Evolutionary conservation across 169 alveolate species (phyloP).

Genomic region (Plasmodium reichenowi): DNA sequence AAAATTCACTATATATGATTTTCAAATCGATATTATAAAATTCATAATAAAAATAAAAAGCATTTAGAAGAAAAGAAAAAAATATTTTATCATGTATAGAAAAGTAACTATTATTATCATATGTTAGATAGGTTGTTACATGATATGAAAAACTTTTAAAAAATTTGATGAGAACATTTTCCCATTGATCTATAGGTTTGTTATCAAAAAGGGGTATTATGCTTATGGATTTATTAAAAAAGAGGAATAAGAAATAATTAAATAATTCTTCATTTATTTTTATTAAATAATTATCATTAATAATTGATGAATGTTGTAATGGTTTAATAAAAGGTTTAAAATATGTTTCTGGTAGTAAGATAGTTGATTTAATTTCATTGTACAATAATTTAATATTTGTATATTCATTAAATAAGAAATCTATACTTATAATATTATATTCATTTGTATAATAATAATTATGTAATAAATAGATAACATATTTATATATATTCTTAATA

Average conservation of each 20-base stretch:
- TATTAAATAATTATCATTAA: conserved; percentile 27
- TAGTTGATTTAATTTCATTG: conserved; percentile 29
- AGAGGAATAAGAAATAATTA: conserved; percentile 44
- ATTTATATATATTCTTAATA: conserved; percentile 21
- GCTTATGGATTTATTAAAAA: conserved; percentile 66
- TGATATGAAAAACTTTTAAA: conserved; percentile 31
- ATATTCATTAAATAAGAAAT: conserved; percentile 52
- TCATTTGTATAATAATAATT: conserved; percentile 32
- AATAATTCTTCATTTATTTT: conserved; percentile 28
- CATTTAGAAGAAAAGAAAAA: conserved; percentile 66
- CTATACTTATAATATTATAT: conserved; percentile 9
- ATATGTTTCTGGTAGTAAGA: conserved; percentile 23
- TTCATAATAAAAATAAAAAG: conserved; percentile 63
- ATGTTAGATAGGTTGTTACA: conserved; percentile 9
- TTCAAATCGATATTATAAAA: conserved; percentile 40
- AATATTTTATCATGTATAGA: conserved; percentile 30
- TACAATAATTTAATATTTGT: conserved; percentile 18
- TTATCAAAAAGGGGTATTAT: conserved; percentile 72
- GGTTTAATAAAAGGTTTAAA: neutral
- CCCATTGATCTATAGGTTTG: conserved; percentile 55
- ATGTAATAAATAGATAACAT: conserved; percentile 43
- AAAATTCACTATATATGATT: conserved; percentile 21
- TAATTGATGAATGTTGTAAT: neutral
- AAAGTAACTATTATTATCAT: conserved; percentile 1
- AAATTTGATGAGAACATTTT: conserved; percentile 22